Conservation (phyloP, 306 rosid genomes). For the Vigna hirtella region DNA sequence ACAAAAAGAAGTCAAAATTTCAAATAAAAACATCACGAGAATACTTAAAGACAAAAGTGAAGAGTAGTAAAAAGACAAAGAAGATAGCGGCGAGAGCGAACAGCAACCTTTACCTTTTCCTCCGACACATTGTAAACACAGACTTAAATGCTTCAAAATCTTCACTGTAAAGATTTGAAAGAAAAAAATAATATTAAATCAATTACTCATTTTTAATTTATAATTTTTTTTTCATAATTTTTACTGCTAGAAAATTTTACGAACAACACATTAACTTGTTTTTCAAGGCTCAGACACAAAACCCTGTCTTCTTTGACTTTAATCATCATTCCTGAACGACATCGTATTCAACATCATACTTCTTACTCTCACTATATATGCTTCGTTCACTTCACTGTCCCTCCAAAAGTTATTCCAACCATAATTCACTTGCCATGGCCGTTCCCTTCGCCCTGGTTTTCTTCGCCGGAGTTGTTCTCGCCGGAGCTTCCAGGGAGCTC, state of each 20-base stretch:
- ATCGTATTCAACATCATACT: conserved; percentile 19
- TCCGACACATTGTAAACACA: conserved; percentile 41
- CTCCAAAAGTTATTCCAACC: conserved; percentile 11
- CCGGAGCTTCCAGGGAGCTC: conserved; percentile 66
- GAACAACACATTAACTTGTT: no score
- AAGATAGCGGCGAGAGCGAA: conserved; percentile 46
- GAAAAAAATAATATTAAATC: no score
- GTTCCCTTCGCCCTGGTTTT: neutral
- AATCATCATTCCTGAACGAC: conserved; percentile 23
- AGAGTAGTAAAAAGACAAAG: conserved; percentile 48
- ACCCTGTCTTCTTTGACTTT: neutral
- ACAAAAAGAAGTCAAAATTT: neutral
- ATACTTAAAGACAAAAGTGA: neutral
- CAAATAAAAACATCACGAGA: neutral
- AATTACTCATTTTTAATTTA: no score
- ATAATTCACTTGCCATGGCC: conserved; percentile 40
- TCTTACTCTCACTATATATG: neutral
- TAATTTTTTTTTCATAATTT: no score
- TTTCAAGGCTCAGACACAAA: neutral
- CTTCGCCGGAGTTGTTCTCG: conserved; percentile 36
- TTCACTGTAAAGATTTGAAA: no score
- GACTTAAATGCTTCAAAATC: neutral
- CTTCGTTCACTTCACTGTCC: conserved; percentile 5
- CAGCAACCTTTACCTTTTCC: conserved; percentile 27
- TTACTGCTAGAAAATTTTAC: no score